Evolutionary conservation across 1,284 basidiomycete genomes (phyloP).

Genomic region (Inonotus obliquus): DNA sequence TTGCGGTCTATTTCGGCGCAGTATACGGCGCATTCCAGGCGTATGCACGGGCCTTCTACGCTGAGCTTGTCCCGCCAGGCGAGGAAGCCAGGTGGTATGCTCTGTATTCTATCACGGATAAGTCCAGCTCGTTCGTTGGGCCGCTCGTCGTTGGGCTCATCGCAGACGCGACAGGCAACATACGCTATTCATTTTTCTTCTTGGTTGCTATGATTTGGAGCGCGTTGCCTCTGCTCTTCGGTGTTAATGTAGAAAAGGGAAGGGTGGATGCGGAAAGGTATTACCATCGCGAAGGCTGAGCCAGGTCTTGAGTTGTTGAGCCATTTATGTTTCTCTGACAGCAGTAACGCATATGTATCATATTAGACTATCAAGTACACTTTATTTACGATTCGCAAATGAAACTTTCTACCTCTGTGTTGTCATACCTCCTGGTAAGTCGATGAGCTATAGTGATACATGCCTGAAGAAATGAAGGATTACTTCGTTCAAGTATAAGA

Average conservation of each 20-base stretch:
- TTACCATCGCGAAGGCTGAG: neutral
- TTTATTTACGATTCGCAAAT: no score
- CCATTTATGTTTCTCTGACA: neutral
- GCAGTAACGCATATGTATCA: neutral
- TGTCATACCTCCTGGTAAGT: no score
- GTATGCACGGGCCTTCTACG: constrained; percentile 75
- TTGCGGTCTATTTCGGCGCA: constrained; percentile 77
- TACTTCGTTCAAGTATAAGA: no score
- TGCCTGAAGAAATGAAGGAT: no score
- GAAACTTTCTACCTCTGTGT: no score
- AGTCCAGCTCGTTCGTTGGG: constrained; percentile 87
- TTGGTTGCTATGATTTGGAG: constrained; percentile 75
- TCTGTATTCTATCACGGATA: constrained; percentile 85
- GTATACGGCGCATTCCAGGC: constrained; percentile 79
- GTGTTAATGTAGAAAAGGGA: constrained; percentile 67
- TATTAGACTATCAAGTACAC: neutral
- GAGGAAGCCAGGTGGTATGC: constrained; percentile 82
- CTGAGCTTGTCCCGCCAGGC: constrained; percentile 70
- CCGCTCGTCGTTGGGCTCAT: constrained; percentile 83
- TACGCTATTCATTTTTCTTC: constrained; percentile 87
- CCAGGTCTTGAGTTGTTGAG: neutral
- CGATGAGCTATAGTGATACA: no score
- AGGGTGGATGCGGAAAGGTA: constrained; percentile 11
- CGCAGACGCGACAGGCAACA: constrained; percentile 82
- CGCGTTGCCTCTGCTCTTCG: constrained; percentile 70